Evolutionary conservation across 208 protist genomes (phyloP).

Genomic region (Acanthamoeba sp.): DNA sequence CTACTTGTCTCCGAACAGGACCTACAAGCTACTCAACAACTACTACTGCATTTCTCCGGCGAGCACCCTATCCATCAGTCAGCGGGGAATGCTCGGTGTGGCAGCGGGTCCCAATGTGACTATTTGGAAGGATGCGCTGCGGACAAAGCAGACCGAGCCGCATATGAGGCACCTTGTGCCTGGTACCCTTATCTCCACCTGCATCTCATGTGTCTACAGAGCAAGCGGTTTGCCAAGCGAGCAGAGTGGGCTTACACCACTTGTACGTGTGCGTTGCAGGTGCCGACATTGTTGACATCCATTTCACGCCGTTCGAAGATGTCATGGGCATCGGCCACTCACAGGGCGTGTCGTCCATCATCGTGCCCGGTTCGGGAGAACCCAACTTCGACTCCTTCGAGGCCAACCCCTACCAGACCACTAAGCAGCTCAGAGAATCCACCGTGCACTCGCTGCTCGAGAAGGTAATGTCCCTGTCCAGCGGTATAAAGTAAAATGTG

Average conservation of each 20-base stretch:
- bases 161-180: slow-evolving; percentile 87
- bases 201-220: neutral
- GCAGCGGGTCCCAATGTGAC: slow-evolving; percentile 74
- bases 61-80: slow-evolving; percentile 84
- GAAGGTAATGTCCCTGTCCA: slow-evolving; percentile 87
- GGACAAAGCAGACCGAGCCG: slow-evolving; percentile 79
- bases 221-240: too few relatives aligned
- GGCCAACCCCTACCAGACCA: slow-evolving; percentile 92
- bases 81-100: slow-evolving; percentile 89
- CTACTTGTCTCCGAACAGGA: slow-evolving; percentile 40
- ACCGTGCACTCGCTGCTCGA: slow-evolving; percentile 90
- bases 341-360: slow-evolving; percentile 86
- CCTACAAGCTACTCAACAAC: slow-evolving; percentile 76
- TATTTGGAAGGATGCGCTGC: slow-evolving; percentile 83
- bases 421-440: slow-evolving; percentile 87
- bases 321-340: slow-evolving; percentile 91
- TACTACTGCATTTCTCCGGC: slow-evolving; percentile 83
- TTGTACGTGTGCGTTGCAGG: neutral
- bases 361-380: slow-evolving; percentile 91
- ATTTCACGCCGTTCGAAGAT: slow-evolving; percentile 94
- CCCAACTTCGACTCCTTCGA: slow-evolving; percentile 94
- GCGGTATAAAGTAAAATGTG: too few relatives aligned
- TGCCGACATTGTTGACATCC: slow-evolving; percentile 70
- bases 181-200: neutral
- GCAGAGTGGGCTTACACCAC: neutral